Conservation (phyloP, 2,329 filamentous ascomycete genomes). For the Hymenoscyphus scutula region DNA sequence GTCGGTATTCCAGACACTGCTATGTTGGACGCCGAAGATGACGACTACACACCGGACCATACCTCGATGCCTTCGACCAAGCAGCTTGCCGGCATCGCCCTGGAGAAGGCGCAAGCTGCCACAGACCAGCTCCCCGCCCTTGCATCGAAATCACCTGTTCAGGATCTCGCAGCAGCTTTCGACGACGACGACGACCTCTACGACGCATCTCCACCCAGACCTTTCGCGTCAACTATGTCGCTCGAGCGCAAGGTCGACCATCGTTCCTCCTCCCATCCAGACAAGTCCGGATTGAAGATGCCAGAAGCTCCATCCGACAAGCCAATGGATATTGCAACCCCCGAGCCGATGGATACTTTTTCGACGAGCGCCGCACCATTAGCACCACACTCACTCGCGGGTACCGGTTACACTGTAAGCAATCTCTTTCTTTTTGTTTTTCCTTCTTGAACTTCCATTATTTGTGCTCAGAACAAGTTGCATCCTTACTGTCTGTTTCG, state of each 20-base stretch:
- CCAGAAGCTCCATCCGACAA: too few relatives aligned
- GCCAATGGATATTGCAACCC: too few relatives aligned
- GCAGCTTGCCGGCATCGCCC: background rate
- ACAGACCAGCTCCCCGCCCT: background rate
- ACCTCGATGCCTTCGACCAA: background rate
- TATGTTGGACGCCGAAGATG: background rate
- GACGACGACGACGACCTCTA: too few relatives aligned
- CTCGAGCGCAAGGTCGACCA: too few relatives aligned
- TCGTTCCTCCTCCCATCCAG: background rate
- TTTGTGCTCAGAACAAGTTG: too few relatives aligned
- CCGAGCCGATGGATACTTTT: background rate
- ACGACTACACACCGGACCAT: background rate
- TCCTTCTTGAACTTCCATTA: too few relatives aligned
- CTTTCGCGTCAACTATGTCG: too few relatives aligned
- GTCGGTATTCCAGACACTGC: background rate
- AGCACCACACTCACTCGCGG: background rate
- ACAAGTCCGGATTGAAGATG: background rate
- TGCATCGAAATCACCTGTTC: too few relatives aligned
- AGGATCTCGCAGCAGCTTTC: too few relatives aligned
- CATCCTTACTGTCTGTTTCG: too few relatives aligned
- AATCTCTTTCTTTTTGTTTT: too few relatives aligned
- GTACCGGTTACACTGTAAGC: background rate
- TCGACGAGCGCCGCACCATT: background rate
- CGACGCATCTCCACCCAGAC: too few relatives aligned
- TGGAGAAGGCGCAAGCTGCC: background rate